phyloP scores from a whole-genome alignment of 2,329 filamentous ascomycete genomes.

The Fusarium guadeloupense region DNA sequence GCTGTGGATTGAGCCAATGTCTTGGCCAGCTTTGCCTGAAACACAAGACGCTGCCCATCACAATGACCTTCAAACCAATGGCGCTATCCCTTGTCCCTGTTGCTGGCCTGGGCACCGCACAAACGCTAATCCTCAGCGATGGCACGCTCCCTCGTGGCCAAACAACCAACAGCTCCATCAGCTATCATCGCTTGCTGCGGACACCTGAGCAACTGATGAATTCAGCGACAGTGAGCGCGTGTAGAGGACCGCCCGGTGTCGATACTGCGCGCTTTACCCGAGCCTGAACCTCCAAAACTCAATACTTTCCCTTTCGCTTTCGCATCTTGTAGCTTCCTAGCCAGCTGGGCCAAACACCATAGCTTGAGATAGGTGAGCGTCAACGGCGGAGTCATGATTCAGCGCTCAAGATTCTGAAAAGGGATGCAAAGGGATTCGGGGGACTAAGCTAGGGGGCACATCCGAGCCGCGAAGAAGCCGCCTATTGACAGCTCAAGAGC shows the following conservation, averaged over 20 bases:
- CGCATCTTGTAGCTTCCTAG: too few relatives aligned
- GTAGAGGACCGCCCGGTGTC: slow-evolving; percentile 8
- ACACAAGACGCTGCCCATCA: slow-evolving; percentile 36
- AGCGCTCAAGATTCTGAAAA: slow-evolving; percentile 7
- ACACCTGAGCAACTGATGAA: neutral
- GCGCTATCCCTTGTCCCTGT: slow-evolving; percentile 12
- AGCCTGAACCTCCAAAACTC: neutral
- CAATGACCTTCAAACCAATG: slow-evolving; percentile 18
- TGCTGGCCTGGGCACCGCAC: slow-evolving; percentile 6
- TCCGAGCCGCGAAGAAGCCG: slow-evolving; percentile 15
- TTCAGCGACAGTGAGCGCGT: slow-evolving; percentile 1
- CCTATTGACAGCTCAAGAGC: slow-evolving; percentile 28
- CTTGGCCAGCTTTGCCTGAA: slow-evolving; percentile 33
- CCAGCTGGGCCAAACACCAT: too few relatives aligned
- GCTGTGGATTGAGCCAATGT: too few relatives aligned
- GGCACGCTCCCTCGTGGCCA: slow-evolving; percentile 17
- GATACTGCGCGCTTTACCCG: neutral
- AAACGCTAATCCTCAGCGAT: slow-evolving; percentile 16
- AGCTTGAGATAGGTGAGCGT: neutral
- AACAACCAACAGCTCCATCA: slow-evolving; percentile 3
- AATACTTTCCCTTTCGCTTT: neutral
- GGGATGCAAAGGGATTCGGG: slow-evolving; percentile 10
- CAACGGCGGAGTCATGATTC: neutral
- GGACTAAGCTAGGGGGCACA: slow-evolving; percentile 16
- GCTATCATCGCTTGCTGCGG: neutral